phyloP scores from a whole-genome alignment of 139 green algal species.

The Chlamydomonas sphaeroides region DNA sequence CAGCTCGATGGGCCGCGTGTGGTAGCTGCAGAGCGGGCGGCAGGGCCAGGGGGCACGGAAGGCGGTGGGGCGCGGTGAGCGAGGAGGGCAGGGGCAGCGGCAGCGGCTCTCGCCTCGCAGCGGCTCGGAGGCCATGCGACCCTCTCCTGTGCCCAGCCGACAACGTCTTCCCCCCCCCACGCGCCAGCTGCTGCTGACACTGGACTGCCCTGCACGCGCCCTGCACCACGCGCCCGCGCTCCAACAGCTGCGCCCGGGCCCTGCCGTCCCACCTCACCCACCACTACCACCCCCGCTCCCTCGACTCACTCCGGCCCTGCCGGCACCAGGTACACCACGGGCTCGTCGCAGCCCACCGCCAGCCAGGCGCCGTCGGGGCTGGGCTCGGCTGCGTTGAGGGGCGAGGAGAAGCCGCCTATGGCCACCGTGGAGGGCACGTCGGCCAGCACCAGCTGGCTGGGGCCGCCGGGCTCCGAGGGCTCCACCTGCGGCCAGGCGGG shows the following conservation, averaged over 20 bases:
- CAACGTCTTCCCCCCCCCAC: too few relatives aligned
- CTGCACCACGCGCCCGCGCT: background rate
- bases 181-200: too few relatives aligned
- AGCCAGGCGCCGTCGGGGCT: slow-evolving; percentile 20
- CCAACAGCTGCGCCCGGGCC: background rate
- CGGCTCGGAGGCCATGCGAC: too few relatives aligned
- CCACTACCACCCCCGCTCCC: background rate
- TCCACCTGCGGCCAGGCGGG: too few relatives aligned
- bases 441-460: background rate
- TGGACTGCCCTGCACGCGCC: too few relatives aligned
- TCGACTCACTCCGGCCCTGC: slow-evolving; percentile 12
- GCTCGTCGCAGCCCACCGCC: slow-evolving; percentile 28
- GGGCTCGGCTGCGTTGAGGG: slow-evolving; percentile 7
- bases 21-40: too few relatives aligned
- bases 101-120: too few relatives aligned
- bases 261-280: background rate
- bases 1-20: background rate
- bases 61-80: too few relatives aligned
- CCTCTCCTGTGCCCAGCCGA: too few relatives aligned
- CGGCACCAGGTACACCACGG: slow-evolving; percentile 23
- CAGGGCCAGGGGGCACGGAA: too few relatives aligned
- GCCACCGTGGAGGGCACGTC: background rate
- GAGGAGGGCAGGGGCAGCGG: too few relatives aligned
- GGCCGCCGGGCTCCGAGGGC: background rate
- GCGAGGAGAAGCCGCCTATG: background rate